A percentile compares a stretch with the other conserved stretches of the same genome.
Conservation (phyloP, 352 stramenopile genomes). For the Phytophthora megakarya region DNA sequence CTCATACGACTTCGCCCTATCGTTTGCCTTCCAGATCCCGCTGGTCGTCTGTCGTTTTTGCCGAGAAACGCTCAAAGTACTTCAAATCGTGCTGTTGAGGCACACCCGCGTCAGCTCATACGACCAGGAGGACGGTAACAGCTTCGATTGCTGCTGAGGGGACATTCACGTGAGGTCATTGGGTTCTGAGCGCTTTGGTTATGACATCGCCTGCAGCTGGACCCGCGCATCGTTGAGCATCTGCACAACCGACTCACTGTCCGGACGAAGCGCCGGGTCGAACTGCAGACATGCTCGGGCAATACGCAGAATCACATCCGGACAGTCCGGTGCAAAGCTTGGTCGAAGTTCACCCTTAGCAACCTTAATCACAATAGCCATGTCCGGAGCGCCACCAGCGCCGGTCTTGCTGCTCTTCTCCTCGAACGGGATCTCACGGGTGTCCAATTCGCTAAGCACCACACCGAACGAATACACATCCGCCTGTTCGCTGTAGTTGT, state of each 20-base stretch:
- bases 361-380: constrained; percentile 89
- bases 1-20: constrained; percentile 31
- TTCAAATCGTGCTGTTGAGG: constrained; percentile 34
- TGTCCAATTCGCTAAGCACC: constrained; percentile 86
- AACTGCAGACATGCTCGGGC: constrained; percentile 86
- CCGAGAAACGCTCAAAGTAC: constrained; percentile 31
- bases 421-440: constrained; percentile 87
- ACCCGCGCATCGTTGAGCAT: constrained; percentile 80
- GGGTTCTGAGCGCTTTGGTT: constrained; percentile 28
- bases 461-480: constrained; percentile 91
- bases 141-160: constrained; percentile 56
- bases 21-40: constrained; percentile 13
- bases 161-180: constrained; percentile 48
- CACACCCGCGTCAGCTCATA: constrained; percentile 30
- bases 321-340: constrained; percentile 68
- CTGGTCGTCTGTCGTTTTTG: constrained; percentile 21
- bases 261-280: constrained; percentile 79
- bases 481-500: constrained; percentile 87
- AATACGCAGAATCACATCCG: constrained; percentile 69
- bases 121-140: constrained; percentile 53
- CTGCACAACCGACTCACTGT: constrained; percentile 67
- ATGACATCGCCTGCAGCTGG: constrained; percentile 55
- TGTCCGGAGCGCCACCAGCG: constrained; percentile 61
- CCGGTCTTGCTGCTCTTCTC: constrained; percentile 78
- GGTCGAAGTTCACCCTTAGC: constrained; percentile 81